A percentile compares a stretch with the other conserved stretches of the same genome.
Conservation (phyloP, 768 basidiomycete genomes). For the Gymnopilus junonius region DNA sequence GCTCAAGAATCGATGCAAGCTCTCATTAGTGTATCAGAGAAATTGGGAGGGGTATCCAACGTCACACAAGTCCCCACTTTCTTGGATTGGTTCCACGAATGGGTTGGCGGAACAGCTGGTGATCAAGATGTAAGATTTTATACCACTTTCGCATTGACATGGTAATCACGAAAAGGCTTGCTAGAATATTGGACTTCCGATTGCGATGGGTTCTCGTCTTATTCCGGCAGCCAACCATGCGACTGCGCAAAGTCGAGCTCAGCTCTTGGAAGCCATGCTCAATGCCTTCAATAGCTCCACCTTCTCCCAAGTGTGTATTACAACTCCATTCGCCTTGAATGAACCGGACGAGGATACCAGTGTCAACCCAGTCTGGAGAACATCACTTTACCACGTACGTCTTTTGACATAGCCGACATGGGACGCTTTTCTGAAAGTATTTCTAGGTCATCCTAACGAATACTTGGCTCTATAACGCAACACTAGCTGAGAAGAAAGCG, state of each 20-base stretch:
- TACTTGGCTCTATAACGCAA: constrained; percentile 14
- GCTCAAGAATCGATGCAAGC: constrained; percentile 32
- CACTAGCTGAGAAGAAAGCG: constrained; percentile 8
- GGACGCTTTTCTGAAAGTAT: neutral
- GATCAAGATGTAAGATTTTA: constrained; percentile 23
- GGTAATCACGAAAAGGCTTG: neutral
- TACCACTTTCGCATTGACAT: constrained; percentile 19
- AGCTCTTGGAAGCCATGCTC: constrained; percentile 23
- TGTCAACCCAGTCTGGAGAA: constrained; percentile 28
- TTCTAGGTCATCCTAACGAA: constrained; percentile 20
- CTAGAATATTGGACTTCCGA: constrained; percentile 26
- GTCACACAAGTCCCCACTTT: constrained; percentile 22
- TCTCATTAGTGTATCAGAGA: constrained; percentile 18
- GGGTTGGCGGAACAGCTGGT: constrained; percentile 22
- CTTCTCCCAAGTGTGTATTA: constrained; percentile 23
- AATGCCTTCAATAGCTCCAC: constrained; percentile 15
- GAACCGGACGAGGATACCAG: constrained; percentile 21
- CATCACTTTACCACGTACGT: constrained; percentile 28
- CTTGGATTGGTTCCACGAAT: constrained; percentile 23
- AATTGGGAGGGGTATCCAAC: constrained; percentile 18
- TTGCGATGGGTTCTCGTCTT: constrained; percentile 26
- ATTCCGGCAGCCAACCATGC: constrained; percentile 30
- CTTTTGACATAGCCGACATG: too few species aligned
- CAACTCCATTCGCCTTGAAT: constrained; percentile 22
- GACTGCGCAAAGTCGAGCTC: constrained; percentile 13